Evolutionary conservation across 352 stramenopile species (phyloP), one percentile per base, ranked within the genome.

Genomic region (Pythium monospermum): DNA sequence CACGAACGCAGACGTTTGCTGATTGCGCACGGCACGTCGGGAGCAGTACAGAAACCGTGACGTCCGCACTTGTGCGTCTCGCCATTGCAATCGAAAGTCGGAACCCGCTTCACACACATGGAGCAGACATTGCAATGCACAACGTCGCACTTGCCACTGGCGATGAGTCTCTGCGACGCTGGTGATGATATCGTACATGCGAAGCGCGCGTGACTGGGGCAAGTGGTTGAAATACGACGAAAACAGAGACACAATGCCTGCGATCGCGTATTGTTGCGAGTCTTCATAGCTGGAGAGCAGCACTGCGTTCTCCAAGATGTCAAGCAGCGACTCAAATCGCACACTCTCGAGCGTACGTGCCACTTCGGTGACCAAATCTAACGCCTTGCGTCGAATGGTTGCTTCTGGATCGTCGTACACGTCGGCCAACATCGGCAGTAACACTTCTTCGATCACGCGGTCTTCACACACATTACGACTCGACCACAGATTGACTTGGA

Each of bases 401-500:
- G 64, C 33, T 26, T 87, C 71, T 15, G 65, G 53, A 48, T 95
- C 84, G 57, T 89, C 69, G 55, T 90, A 93, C 7, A 92, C 64
- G 25, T 81, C 66, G 7, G 56, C 50, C 27, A 95, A 59, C 22
- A 69, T 76, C 16, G 84, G 84, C 19, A 94, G 54, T 13, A 94
- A 42, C 11, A 95, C 72, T 58, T 95, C 81, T 66, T 95, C 83
- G 27, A 94, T 82, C 10, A 95, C 77, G 21, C 80, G 76, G 42
- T 92, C 83, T 55, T 95, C 84, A 42, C 78, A 91, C 6, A 93
- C 71, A 53, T 90, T 83, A 13, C 81, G 73, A 59, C 84, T 91
- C 33, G 75, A 73, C 48, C 67, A 80, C 16, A 95, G 57, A 35
- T 84, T 94, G n/a, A 73, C 59, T 19, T 80, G 68, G 0, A 95